Evolutionary conservation across 2,329 filamentous ascomycete genomes (phyloP).

Genomic region (Nigrospora sphaerica): DNA sequence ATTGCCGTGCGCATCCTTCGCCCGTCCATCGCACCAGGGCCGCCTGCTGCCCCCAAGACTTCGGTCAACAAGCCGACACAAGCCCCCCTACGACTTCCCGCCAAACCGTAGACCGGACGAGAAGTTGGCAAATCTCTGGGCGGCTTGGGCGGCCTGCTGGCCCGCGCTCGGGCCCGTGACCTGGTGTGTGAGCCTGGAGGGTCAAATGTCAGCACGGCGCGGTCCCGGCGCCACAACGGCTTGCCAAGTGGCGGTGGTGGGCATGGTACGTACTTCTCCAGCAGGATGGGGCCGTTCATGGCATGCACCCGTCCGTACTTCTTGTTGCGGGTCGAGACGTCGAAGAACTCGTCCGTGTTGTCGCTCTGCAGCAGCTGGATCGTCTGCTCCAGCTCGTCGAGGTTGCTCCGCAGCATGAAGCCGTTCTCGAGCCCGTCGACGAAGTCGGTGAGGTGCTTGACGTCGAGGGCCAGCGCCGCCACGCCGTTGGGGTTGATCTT

Average conservation of each 20-base stretch:
- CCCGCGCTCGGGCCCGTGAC: constrained; percentile 48
- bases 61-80: no score
- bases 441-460: constrained; percentile 76
- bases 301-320: constrained; percentile 92
- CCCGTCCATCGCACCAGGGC: no score
- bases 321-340: constrained; percentile 80
- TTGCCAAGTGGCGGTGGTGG: no score
- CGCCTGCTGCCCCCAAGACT: neutral
- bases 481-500: constrained; percentile 86
- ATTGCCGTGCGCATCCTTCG: no score
- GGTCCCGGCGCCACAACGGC: no score
- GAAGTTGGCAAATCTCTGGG: constrained; percentile 62
- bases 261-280: constrained; percentile 70
- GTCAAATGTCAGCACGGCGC: no score
- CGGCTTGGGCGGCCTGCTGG: constrained; percentile 23
- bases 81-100: constrained; percentile 38
- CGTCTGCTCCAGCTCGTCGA: constrained; percentile 92
- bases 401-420: constrained; percentile 77
- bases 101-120: constrained; percentile 70
- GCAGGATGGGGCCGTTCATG: constrained; percentile 74
- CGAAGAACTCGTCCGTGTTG: constrained; percentile 95
- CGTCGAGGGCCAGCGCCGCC: constrained; percentile 71
- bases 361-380: constrained; percentile 80
- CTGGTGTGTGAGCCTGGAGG: constrained; percentile 53
- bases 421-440: constrained; percentile 79